These are phyloP conservation scores for Umbellularia californica DNA, from an alignment of 164 flowering plant species.

Conservation along the genomic window DNA sequence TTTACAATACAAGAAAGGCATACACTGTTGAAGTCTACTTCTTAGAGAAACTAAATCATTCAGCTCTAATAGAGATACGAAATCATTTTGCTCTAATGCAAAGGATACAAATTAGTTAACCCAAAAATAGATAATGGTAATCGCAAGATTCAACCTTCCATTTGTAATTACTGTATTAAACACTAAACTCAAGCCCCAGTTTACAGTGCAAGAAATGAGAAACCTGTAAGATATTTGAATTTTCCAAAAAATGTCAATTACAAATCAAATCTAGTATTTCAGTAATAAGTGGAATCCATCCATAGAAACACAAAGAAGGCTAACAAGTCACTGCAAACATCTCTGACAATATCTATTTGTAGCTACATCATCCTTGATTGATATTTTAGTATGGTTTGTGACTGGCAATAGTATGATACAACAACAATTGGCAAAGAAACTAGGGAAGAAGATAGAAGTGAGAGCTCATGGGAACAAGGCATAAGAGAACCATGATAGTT, in stretches of 20 bases:
- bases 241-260: neutral
- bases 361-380: too few species aligned
- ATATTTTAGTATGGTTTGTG: too few species aligned
- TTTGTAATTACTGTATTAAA: constrained; percentile 74
- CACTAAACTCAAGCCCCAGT: constrained; percentile 52
- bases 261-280: neutral
- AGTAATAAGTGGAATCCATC: neutral
- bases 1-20: neutral
- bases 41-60: neutral
- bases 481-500: too few species aligned
- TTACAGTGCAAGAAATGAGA: constrained; percentile 44
- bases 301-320: neutral
- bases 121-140: neutral
- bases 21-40: neutral
- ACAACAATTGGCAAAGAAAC: too few species aligned
- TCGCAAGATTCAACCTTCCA: constrained; percentile 70
- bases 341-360: too few species aligned
- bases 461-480: too few species aligned
- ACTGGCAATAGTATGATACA: too few species aligned
- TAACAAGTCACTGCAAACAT: neutral
- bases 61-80: neutral
- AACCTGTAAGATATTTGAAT: constrained; percentile 48
- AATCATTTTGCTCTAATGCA: neutral
- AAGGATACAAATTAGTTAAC: neutral
- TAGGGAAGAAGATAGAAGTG: too few species aligned